Percentiles rank a stretch among this genome's conserved stretches.
Evolutionary conservation across 1,284 basidiomycete genomes (phyloP).

Genomic region (Mycosarcoma mackinlayi): DNA sequence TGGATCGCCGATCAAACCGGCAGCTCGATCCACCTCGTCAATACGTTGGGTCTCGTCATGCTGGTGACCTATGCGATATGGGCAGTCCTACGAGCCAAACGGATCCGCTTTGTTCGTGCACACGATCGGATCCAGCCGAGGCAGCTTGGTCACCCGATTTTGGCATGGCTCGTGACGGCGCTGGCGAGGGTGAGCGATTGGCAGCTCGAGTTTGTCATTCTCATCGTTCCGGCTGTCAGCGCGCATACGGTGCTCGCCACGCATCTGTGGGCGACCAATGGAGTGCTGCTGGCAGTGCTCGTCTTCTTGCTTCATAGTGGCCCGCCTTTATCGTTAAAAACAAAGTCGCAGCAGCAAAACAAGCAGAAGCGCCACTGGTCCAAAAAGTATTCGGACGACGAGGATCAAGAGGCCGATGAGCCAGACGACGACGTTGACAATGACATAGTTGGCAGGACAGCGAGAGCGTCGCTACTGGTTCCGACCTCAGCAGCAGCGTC

Average conservation of each 20-base stretch:
- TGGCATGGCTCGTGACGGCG: background rate
- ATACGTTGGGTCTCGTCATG: conserved; percentile 78
- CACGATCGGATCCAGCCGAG: background rate
- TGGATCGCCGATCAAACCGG: conserved; percentile 86
- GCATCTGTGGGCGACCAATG: conserved; percentile 73
- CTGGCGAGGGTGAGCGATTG: conserved; percentile 19
- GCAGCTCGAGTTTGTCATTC: conserved; percentile 74
- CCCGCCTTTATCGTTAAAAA: conserved; percentile 1
- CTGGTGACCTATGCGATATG: conserved; percentile 73
- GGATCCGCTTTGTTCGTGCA: conserved; percentile 20
- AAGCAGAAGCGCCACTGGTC: conserved; percentile 49
- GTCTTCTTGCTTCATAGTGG: conserved; percentile 1
- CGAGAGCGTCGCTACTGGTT: background rate
- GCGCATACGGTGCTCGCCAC: conserved; percentile 81
- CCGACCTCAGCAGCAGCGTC: background rate
- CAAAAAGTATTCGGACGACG: conserved; percentile 40
- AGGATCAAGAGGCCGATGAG: conserved; percentile 31
- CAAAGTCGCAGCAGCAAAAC: background rate
- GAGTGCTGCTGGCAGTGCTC: conserved; percentile 68
- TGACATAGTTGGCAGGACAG: background rate
- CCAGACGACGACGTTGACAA: conserved; percentile 4
- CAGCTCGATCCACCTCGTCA: conserved; percentile 80
- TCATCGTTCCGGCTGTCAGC: conserved; percentile 81
- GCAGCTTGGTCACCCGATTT: background rate
- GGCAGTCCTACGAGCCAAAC: conserved; percentile 20